Conservation (phyloP, 352 stramenopile species). For the Globisporangium echinulatum region DNA sequence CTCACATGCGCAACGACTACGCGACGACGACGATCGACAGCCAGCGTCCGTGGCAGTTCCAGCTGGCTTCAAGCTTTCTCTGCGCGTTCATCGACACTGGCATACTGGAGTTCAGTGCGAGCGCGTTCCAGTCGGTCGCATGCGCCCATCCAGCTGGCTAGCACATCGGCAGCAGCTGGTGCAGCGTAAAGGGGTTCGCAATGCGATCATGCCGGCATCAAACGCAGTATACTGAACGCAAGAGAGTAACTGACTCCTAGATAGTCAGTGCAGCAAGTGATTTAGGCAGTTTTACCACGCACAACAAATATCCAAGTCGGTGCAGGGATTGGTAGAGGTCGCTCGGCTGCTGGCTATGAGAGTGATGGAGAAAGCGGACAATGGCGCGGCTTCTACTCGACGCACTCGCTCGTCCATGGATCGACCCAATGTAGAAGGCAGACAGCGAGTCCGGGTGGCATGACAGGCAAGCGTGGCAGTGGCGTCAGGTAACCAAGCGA, state of each 20-base stretch:
- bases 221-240: conserved; percentile 1
- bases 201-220: not conserved
- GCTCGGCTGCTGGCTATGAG: no score
- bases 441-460: no score
- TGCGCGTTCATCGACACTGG: not conserved
- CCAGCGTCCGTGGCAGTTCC: not conserved
- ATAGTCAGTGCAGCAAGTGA: conserved; percentile 1
- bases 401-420: no score
- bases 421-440: no score
- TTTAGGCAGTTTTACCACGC: not conserved
- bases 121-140: conserved; percentile 1
- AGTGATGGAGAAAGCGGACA: no score
- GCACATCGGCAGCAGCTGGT: not conserved
- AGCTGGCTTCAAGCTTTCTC: conserved; percentile 2
- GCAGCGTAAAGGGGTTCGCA: conserved; percentile 3
- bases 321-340: no score
- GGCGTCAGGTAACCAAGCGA: no score
- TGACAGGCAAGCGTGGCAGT: no score
- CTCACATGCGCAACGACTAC: not conserved
- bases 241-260: conserved; percentile 3
- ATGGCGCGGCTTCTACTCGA: no score
- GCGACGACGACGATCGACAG: not conserved
- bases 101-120: conserved; percentile 4
- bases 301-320: not conserved
- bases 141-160: conserved; percentile 3